Percentiles rank a stretch among this genome's conserved stretches.
These are phyloP conservation scores for Acanthamoeba lenticulata DNA, from an alignment of 208 protist genomes.

Conservation along the genomic window DNA sequence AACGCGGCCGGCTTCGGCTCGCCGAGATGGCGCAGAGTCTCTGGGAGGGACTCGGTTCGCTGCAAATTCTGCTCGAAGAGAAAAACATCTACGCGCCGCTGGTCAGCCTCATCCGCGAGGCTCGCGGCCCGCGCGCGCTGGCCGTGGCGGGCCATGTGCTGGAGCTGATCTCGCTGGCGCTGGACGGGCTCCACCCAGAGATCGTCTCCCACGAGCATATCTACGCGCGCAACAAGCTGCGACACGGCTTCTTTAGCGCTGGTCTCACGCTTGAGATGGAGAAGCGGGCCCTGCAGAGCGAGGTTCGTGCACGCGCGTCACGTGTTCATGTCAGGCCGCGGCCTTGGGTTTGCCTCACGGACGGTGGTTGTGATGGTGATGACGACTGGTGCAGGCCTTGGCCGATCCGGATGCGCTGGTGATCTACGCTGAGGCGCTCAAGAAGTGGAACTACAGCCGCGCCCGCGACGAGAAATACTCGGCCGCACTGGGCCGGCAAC, in stretches of 20 bases:
- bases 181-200: background rate
- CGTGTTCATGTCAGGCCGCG: too few relatives aligned
- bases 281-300: background rate
- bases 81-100: background rate
- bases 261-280: background rate
- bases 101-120: background rate
- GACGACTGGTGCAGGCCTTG: background rate
- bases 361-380: too few relatives aligned
- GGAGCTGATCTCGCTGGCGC: background rate
- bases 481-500: background rate
- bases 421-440: background rate
- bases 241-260: background rate
- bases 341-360: too few relatives aligned
- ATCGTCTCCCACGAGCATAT: constrained; percentile 30
- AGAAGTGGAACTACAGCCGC: background rate
- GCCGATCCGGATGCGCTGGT: background rate
- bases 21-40: constrained; percentile 3
- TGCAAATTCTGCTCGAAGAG: constrained; percentile 44
- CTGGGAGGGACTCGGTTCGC: background rate
- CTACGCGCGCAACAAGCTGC: background rate
- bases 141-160: background rate
- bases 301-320: too few relatives aligned
- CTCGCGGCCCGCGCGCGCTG: background rate
- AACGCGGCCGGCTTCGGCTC: background rate
- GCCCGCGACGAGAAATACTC: background rate